phyloP scores from a whole-genome alignment of 257 asterid species.

The Fraxinus quadrangulata region DNA sequence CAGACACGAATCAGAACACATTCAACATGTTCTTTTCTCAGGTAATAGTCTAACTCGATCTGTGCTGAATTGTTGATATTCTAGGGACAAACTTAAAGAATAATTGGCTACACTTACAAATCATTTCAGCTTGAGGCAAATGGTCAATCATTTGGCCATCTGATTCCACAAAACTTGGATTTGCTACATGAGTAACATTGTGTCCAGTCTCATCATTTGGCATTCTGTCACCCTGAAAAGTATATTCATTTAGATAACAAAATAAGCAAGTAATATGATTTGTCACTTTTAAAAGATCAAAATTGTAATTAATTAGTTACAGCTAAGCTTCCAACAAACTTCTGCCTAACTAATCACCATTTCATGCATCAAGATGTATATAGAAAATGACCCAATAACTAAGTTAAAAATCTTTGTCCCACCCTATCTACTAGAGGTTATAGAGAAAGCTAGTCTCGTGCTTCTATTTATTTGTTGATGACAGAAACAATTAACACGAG shows the following conservation, averaged over 20 bases:
- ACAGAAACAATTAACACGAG: background rate
- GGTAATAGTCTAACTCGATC: background rate
- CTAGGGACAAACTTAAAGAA: background rate
- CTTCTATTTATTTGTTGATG: constrained; percentile 15
- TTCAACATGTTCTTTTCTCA: background rate
- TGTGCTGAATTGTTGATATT: background rate
- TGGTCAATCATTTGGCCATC: constrained; percentile 42
- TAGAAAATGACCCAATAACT: background rate
- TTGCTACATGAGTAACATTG: constrained; percentile 47
- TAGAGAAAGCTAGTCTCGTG: background rate
- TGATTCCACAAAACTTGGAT: constrained; percentile 43
- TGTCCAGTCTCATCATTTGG: constrained; percentile 45
- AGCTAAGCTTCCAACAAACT: constrained; percentile 16
- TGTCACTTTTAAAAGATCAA: background rate
- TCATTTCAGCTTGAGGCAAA: constrained; percentile 58
- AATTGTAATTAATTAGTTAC: background rate
- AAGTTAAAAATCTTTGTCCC: background rate
- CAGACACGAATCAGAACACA: background rate
- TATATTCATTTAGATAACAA: constrained; percentile 28
- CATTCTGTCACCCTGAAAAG: constrained; percentile 60
- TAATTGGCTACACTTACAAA: constrained; percentile 55
- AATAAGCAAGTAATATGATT: constrained; percentile 3
- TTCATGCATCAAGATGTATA: background rate
- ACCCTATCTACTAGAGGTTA: background rate
- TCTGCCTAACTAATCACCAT: constrained; percentile 6